Conservation (phyloP, 169 alveolate genomes). For the Plasmodium relictum region DNA sequence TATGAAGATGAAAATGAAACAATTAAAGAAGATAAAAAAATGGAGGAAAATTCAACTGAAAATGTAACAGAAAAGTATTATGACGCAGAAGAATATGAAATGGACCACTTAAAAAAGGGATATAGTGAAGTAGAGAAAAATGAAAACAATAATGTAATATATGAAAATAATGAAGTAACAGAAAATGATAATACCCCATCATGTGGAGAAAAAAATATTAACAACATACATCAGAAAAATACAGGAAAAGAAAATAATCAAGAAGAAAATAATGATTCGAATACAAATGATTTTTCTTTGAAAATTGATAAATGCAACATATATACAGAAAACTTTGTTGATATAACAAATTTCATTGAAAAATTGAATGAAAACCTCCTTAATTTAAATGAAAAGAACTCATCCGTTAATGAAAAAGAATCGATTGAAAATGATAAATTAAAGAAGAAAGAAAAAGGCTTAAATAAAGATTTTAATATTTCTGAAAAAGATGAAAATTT, state of each 20-base stretch:
- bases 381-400: conserved; percentile 22
- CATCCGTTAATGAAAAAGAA: conserved; percentile 35
- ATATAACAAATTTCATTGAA: conserved; percentile 55
- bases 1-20: background rate
- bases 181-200: too few species aligned
- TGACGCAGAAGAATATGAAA: background rate
- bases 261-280: conserved; percentile 16
- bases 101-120: background rate
- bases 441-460: background rate
- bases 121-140: conserved; percentile 8
- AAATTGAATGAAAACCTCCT: conserved; percentile 35
- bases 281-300: conserved; percentile 42
- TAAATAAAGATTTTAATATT: background rate
- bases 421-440: conserved; percentile 75
- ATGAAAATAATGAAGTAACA: background rate
- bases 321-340: conserved; percentile 69
- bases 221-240: background rate
- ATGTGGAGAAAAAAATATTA: conserved; percentile 6
- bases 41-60: background rate
- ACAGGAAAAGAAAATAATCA: conserved; percentile 10
- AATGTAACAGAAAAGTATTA: conserved; percentile 5
- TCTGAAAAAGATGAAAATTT: background rate
- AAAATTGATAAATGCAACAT: conserved; percentile 61
- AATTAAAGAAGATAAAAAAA: background rate
- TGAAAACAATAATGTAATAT: conserved; percentile 2